A percentile compares a stretch with the other conserved stretches of the same genome.
Conservation (phyloP, 805 yeast genomes). For the Gaillardinia entomophila region DNA sequence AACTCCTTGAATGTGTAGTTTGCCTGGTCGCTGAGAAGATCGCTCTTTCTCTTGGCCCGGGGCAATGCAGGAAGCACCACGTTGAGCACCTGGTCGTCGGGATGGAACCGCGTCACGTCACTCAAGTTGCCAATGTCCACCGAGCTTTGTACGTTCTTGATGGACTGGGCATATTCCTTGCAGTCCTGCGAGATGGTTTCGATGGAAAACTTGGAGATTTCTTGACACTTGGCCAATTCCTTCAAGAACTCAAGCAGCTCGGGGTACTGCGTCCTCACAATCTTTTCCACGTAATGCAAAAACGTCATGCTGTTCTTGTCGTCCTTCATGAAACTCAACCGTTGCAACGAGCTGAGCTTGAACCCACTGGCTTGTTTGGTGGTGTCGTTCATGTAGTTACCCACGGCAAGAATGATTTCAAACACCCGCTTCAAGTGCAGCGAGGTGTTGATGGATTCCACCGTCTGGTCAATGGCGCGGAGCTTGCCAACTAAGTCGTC, state of each 20-base stretch:
- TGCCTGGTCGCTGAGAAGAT: slow-evolving; percentile 45
- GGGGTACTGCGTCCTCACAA: slow-evolving; percentile 60
- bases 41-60: slow-evolving; percentile 49
- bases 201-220: slow-evolving; percentile 55
- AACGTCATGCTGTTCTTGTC: slow-evolving; percentile 64
- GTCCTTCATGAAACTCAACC: slow-evolving; percentile 68
- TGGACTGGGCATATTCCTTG: slow-evolving; percentile 43
- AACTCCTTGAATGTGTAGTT: slow-evolving; percentile 46
- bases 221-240: slow-evolving; percentile 49
- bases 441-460: slow-evolving; percentile 48
- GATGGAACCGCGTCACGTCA: slow-evolving; percentile 57
- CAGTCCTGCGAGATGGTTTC: slow-evolving; percentile 61
- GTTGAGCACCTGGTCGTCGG: slow-evolving; percentile 54
- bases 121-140: slow-evolving; percentile 61
- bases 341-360: slow-evolving; percentile 60
- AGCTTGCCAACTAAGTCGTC: slow-evolving; percentile 54
- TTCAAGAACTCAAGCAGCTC: slow-evolving; percentile 56
- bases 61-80: slow-evolving; percentile 50
- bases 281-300: slow-evolving; percentile 68
- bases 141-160: slow-evolving; percentile 48
- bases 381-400: slow-evolving; percentile 73
- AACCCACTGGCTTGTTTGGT: slow-evolving; percentile 68
- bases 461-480: slow-evolving; percentile 53
- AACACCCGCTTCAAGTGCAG: slow-evolving; percentile 51
- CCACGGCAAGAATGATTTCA: slow-evolving; percentile 64